Conservation (phyloP, 176 grass and related monocot genomes). For the Carex myosuroides region DNA sequence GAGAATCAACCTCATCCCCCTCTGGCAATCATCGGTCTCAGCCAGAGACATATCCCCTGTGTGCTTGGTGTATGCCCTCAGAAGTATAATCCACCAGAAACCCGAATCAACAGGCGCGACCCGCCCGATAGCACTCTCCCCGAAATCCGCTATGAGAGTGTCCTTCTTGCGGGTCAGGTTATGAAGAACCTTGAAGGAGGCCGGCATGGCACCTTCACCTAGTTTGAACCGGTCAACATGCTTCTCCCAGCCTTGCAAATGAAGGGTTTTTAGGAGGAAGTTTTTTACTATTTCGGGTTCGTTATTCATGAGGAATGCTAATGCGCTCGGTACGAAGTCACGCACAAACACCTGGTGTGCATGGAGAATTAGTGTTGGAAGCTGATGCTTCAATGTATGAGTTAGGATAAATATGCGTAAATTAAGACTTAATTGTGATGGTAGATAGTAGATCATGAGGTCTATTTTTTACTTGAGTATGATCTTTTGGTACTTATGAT, state of each 20-base stretch:
- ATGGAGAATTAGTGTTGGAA: constrained; percentile 5
- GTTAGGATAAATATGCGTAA: background rate
- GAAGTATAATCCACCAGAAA: constrained; percentile 54
- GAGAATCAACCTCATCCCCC: constrained; percentile 39
- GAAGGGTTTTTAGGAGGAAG: constrained; percentile 33
- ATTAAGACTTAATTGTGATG: background rate
- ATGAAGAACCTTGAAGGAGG: constrained; percentile 50
- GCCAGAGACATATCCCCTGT: constrained; percentile 36
- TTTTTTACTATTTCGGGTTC: constrained; percentile 45
- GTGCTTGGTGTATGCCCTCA: constrained; percentile 39
- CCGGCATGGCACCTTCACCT: constrained; percentile 48
- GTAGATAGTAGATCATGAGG: background rate
- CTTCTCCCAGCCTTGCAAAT: constrained; percentile 49
- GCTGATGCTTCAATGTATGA: background rate
- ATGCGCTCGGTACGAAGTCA: constrained; percentile 40
- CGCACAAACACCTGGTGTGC: constrained; percentile 39
- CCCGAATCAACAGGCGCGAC: constrained; percentile 46
- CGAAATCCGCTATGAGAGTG: constrained; percentile 35
- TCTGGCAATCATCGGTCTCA: constrained; percentile 37
- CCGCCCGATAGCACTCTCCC: constrained; percentile 43
- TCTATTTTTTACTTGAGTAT: background rate
- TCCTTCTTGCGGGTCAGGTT: constrained; percentile 28
- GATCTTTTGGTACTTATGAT: background rate
- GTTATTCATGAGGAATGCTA: constrained; percentile 47
- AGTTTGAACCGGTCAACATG: constrained; percentile 41